Evolutionary conservation across 495 filamentous ascomycete species (phyloP).

Genomic region (Stereocaulon alpinum): DNA sequence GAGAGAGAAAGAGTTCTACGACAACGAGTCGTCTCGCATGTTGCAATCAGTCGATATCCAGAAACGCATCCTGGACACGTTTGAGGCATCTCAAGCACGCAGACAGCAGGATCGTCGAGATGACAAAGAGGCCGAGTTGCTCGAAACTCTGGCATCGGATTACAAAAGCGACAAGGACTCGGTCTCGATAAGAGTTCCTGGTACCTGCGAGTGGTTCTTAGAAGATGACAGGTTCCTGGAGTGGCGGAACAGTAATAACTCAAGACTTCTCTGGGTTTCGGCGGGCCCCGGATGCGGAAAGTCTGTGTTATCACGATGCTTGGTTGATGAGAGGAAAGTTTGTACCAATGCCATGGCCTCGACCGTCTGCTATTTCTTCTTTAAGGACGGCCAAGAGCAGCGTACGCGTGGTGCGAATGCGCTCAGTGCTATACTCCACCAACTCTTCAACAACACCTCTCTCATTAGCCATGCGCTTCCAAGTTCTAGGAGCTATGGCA

Average conservation of each 20-base stretch:
- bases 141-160: slow-evolving; percentile 23
- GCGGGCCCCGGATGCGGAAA: slow-evolving; percentile 40
- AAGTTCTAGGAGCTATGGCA: slow-evolving; percentile 25
- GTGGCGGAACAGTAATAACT: slow-evolving; percentile 24
- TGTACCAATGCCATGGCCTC: slow-evolving; percentile 25
- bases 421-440: slow-evolving; percentile 35
- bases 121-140: slow-evolving; percentile 18
- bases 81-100: not conserved
- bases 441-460: slow-evolving; percentile 28
- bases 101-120: slow-evolving; percentile 12
- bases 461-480: slow-evolving; percentile 25
- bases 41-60: not conserved
- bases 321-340: slow-evolving; percentile 28
- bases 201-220: slow-evolving; percentile 32
- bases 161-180: slow-evolving; percentile 28
- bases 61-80: not conserved
- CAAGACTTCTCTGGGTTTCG: slow-evolving; percentile 35
- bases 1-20: not conserved
- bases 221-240: slow-evolving; percentile 25
- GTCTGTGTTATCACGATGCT: slow-evolving; percentile 31
- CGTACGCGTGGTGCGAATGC: slow-evolving; percentile 27
- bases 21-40: not conserved
- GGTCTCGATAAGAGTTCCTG: slow-evolving; percentile 12
- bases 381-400: slow-evolving; percentile 32
- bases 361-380: slow-evolving; percentile 38